A percentile compares a stretch with the other conserved stretches of the same genome.
These are phyloP conservation scores for Aspergillus panamensis DNA, from an alignment of 495 filamentous ascomycete genomes.

Conservation along the genomic window DNA sequence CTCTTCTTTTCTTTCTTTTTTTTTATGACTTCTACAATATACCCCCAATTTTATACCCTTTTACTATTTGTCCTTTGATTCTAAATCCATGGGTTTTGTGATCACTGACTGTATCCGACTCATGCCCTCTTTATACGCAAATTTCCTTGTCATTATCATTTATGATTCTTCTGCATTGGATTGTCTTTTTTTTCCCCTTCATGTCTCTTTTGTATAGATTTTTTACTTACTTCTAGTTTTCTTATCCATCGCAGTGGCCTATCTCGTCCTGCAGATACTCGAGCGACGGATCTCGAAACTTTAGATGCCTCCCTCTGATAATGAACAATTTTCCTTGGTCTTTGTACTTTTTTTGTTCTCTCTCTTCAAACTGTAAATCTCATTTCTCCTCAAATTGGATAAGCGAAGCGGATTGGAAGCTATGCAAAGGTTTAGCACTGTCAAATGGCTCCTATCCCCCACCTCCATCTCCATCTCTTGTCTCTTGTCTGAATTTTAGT, in stretches of 20 bases:
- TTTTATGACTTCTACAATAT: background rate
- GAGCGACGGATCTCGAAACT: slow-evolving; percentile 35
- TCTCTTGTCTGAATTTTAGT: too few species aligned
- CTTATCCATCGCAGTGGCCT: slow-evolving; percentile 31
- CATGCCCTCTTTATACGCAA: background rate
- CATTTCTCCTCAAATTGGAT: too few species aligned
- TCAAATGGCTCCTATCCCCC: too few species aligned
- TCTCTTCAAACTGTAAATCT: background rate
- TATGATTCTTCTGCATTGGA: background rate
- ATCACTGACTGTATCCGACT: background rate
- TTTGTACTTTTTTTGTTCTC: background rate
- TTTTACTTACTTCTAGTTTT: slow-evolving; percentile 21
- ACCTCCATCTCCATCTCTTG: too few species aligned
- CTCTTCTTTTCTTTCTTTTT: background rate
- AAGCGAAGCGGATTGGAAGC: too few species aligned
- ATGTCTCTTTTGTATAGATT: background rate
- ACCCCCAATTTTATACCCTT: background rate
- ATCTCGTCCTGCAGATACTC: slow-evolving; percentile 31
- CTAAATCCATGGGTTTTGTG: background rate
- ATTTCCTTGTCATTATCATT: slow-evolving; percentile 1
- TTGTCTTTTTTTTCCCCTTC: background rate
- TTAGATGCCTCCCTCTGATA: slow-evolving; percentile 6
- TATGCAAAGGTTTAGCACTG: too few species aligned
- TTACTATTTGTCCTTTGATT: slow-evolving; percentile 2
- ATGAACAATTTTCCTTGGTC: background rate